These are phyloP conservation scores for Cytospora piceicola DNA, from an alignment of 2,329 filamentous ascomycete genomes.

Conservation along the genomic window DNA sequence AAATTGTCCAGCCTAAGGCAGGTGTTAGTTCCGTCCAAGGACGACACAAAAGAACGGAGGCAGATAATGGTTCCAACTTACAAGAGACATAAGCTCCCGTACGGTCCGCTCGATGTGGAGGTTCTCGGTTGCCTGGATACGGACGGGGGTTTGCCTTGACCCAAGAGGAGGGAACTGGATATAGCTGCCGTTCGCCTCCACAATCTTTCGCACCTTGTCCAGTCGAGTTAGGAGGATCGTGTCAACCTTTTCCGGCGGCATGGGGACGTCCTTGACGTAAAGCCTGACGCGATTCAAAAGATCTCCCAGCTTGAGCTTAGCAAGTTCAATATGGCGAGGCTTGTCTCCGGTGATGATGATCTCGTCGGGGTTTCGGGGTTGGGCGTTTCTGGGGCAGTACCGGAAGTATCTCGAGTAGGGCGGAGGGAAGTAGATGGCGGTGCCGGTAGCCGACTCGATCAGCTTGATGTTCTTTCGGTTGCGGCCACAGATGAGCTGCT, in stretches of 20 bases:
- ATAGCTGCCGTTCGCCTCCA: conserved; percentile 94
- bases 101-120: conserved; percentile 94
- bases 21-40: conserved; percentile 34
- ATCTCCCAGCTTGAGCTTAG: conserved; percentile 90
- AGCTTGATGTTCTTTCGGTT: conserved; percentile 97
- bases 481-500: conserved; percentile 89
- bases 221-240: conserved; percentile 87
- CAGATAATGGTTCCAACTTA: conserved; percentile 49
- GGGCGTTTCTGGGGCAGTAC: conserved; percentile 82
- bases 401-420: conserved; percentile 91
- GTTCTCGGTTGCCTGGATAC: conserved; percentile 91
- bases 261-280: conserved; percentile 88
- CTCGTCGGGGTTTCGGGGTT: conserved; percentile 81
- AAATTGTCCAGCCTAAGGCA: conserved; percentile 82
- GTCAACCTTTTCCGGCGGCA: conserved; percentile 91
- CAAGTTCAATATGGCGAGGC: conserved; percentile 79
- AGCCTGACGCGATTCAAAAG: conserved; percentile 79
- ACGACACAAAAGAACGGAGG: conserved; percentile 18
- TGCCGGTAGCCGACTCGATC: conserved; percentile 93
- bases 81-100: conserved; percentile 91
- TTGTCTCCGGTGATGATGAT: conserved; percentile 95
- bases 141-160: conserved; percentile 79
- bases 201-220: conserved; percentile 97
- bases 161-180: conserved; percentile 90
- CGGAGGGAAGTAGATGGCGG: conserved; percentile 96